Evolutionary conservation across 1,284 basidiomycete species (phyloP).

Genomic region (Phellinidium pouzarii): DNA sequence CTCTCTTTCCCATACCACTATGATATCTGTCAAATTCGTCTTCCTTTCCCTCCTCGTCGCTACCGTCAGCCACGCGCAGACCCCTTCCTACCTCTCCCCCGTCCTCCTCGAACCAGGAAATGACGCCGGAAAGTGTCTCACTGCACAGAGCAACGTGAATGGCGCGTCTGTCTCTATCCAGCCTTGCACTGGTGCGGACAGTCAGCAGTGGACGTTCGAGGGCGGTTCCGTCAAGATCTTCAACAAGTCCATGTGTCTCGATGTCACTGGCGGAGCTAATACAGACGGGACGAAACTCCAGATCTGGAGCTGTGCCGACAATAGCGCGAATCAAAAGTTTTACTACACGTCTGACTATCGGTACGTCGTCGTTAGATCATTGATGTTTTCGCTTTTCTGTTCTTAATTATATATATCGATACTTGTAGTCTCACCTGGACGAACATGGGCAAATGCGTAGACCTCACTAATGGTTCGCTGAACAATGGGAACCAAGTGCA

Average conservation of each 20-base stretch:
- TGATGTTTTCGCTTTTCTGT: background rate
- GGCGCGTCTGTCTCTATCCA: slow-evolving; percentile 40
- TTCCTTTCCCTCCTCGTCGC: slow-evolving; percentile 8
- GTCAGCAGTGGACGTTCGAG: slow-evolving; percentile 40
- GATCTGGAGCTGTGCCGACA: slow-evolving; percentile 37
- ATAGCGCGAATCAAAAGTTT: slow-evolving; percentile 37
- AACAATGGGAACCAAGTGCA: slow-evolving; percentile 37
- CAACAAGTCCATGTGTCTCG: slow-evolving; percentile 39
- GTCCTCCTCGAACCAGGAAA: slow-evolving; percentile 37
- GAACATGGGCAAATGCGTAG: slow-evolving; percentile 41
- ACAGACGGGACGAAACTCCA: slow-evolving; percentile 40
- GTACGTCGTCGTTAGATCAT: slow-evolving; percentile 4
- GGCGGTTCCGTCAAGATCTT: slow-evolving; percentile 37
- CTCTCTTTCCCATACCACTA: background rate
- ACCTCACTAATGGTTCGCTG: slow-evolving; percentile 35
- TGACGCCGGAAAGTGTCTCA: slow-evolving; percentile 40
- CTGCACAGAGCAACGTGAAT: slow-evolving; percentile 39
- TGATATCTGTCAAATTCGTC: slow-evolving; percentile 11
- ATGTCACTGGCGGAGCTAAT: slow-evolving; percentile 34
- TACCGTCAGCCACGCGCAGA: slow-evolving; percentile 6
- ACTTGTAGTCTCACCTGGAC: slow-evolving; percentile 34
- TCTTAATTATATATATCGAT: background rate
- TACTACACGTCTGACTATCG: slow-evolving; percentile 37
- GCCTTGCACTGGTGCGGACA: slow-evolving; percentile 34
- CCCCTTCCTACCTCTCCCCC: slow-evolving; percentile 19